A percentile compares a stretch with the other conserved stretches of the same genome.
These are phyloP conservation scores for Noccaea caerulescens DNA, from an alignment of 345 rosid species.

Conservation along the genomic window DNA sequence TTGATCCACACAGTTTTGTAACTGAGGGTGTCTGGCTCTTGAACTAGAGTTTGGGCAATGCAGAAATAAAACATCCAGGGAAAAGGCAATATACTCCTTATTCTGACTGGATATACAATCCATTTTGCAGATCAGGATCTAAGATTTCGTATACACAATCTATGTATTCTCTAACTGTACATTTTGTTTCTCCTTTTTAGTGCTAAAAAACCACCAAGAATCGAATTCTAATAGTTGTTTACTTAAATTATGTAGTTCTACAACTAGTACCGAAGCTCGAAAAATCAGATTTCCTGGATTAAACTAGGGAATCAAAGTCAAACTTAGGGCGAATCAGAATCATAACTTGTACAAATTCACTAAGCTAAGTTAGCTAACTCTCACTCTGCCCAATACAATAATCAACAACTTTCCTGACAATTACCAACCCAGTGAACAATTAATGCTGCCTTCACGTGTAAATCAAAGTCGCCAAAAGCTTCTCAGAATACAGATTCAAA, in stretches of 20 bases:
- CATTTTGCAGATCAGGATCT: too few species aligned
- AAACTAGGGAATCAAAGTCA: slow-evolving; percentile 3
- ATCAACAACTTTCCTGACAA: slow-evolving; percentile 17
- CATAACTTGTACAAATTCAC: slow-evolving; percentile 9
- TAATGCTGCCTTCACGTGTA: slow-evolving; percentile 30
- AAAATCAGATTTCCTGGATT: slow-evolving; percentile 19
- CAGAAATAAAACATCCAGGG: too few species aligned
- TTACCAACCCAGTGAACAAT: background rate
- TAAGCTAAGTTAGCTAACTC: slow-evolving; percentile 15
- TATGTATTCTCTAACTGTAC: background rate
- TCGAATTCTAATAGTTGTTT: background rate
- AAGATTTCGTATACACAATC: too few species aligned
- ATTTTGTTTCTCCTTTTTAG: background rate
- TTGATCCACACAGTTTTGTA: too few species aligned
- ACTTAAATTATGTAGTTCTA: background rate
- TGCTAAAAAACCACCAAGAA: background rate
- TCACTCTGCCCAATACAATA: slow-evolving; percentile 31
- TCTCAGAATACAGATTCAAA: slow-evolving; percentile 13
- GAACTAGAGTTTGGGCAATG: too few species aligned
- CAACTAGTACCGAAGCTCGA: slow-evolving; percentile 3
- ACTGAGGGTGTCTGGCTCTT: too few species aligned
- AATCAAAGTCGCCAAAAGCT: background rate
- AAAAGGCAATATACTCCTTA: too few species aligned
- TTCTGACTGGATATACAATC: too few species aligned
- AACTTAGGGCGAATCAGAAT: slow-evolving; percentile 5